phyloP scores from a whole-genome alignment of 805 yeast species.

The Sugiyamaella boreocaroliniensis region DNA sequence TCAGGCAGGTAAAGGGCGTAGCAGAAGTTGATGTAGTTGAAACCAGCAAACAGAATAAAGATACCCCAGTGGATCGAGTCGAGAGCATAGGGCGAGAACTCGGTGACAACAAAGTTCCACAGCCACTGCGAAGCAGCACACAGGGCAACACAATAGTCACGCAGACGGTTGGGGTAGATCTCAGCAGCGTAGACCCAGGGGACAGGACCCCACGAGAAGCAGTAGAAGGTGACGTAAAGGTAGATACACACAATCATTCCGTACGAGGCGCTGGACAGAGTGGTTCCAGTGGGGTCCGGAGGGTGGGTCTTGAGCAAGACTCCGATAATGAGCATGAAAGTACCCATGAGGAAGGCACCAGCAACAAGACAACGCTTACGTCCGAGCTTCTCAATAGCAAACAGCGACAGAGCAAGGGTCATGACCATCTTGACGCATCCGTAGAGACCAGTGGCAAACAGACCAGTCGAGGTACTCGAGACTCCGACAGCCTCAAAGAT shows the following conservation, averaged over 20 bases:
- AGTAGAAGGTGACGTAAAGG: constrained; percentile 12
- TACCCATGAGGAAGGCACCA: constrained; percentile 21
- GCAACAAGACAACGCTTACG: constrained; percentile 19
- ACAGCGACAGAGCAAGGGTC: constrained; percentile 19
- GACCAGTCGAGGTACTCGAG: constrained; percentile 38
- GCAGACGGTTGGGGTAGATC: constrained; percentile 16
- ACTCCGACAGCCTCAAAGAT: constrained; percentile 46
- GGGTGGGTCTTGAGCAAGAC: constrained; percentile 17
- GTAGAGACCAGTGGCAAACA: constrained; percentile 48
- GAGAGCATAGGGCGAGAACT: constrained; percentile 37
- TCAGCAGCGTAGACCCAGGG: constrained; percentile 20
- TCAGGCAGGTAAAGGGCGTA: constrained; percentile 8
- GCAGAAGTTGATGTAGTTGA: constrained; percentile 6
- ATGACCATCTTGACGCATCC: constrained; percentile 38
- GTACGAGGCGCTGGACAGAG: constrained; percentile 11
- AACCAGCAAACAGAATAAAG: constrained; percentile 14
- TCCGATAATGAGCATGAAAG: constrained; percentile 21
- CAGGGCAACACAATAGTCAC: constrained; percentile 15
- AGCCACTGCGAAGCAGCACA: constrained; percentile 13
- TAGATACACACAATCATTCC: constrained; percentile 15
- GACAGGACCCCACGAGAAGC: constrained; percentile 20
- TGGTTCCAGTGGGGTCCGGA: constrained; percentile 26
- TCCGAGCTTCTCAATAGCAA: constrained; percentile 24
- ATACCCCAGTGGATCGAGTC: constrained; percentile 42
- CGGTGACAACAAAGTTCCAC: constrained; percentile 11